These are phyloP conservation scores for Gaultheria prostrata DNA, from an alignment of 148 eudicot genomes.

Conservation along the genomic window DNA sequence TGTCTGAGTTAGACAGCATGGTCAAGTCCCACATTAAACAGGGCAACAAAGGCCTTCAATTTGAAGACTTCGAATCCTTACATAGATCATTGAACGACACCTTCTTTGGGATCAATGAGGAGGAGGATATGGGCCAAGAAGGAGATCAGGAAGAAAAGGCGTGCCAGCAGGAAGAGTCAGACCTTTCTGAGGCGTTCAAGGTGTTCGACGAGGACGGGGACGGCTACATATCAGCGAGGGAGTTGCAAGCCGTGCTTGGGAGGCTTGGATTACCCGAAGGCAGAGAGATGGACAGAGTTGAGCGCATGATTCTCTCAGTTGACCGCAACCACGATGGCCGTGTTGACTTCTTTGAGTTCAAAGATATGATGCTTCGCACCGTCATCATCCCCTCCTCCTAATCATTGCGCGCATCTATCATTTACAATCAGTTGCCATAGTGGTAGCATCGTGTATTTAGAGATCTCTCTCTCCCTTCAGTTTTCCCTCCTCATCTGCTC, in stretches of 20 bases:
- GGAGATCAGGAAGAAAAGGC: neutral
- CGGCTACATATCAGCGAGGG: conserved; percentile 79
- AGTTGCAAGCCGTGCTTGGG: conserved; percentile 56
- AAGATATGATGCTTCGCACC: conserved; percentile 73
- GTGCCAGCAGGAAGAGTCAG: conserved; percentile 50
- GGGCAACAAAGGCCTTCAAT: conserved; percentile 44
- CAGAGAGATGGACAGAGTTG: conserved; percentile 46
- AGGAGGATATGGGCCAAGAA: neutral
- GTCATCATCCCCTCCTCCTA: conserved; percentile 34
- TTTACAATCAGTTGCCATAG: neutral
- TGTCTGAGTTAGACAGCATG: conserved; percentile 33
- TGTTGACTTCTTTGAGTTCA: conserved; percentile 80
- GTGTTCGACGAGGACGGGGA: conserved; percentile 91
- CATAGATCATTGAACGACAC: conserved; percentile 54
- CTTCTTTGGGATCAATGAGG: conserved; percentile 34
- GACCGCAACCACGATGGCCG: conserved; percentile 67
- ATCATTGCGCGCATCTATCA: neutral
- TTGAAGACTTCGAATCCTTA: conserved; percentile 56
- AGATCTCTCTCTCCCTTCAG: neutral
- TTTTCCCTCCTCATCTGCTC: neutral
- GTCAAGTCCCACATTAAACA: conserved; percentile 46
- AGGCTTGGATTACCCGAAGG: conserved; percentile 73
- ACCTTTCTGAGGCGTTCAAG: conserved; percentile 77
- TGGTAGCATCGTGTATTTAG: neutral
- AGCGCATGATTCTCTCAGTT: conserved; percentile 68